Evolutionary conservation across 805 yeast species (phyloP), one percentile per base, ranked within the genome.

Genomic region (Zygosaccharomyces rouxii): DNA sequence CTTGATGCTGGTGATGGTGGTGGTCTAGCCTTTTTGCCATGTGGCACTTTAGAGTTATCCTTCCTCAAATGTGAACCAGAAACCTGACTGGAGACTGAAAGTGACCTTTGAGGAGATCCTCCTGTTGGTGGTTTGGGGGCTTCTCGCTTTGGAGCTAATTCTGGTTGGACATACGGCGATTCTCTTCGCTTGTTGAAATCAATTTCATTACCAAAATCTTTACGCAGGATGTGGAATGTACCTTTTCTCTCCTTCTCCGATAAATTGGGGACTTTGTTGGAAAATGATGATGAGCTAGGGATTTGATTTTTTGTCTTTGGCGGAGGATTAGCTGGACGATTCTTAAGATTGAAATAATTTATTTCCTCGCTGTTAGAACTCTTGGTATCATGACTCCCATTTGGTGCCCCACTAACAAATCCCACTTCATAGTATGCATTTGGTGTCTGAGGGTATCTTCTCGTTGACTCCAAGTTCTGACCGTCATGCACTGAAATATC

Each of bases 171-270:
- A 58, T 78, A 86, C 1, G 96, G 95, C 0, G 95, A 83, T 40
- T 79, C 80, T 38, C 96, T 69, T 44, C 89, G 73, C 56, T 84
- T 80, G 57, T 88, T 94, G 60, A 88, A 88, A 64, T 89, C 89
- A 51, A 87, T 87, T 58, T 86, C 95, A 29, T 77, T 71, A 11
- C 77, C 79, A n/a, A 77, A 80, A 21, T 79, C 77, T 7, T 75
- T 76, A 28, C 90, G 69, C 7, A 88, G 75, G 0, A 88, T 83
- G 50, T 84, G 74, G 62, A 88, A 87, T 0, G 88, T 71, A 37
- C 77, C 71, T 18, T 59, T 60, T 26, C 54, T 53, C 18, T 52
- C 53, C 21, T 48, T 44, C 30, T 50, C 58, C n/a, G 49, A 35
- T 14, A 28, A 11, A 11, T 33, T 22, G 7, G 29, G 3, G 46